Base-by-base conservation (phyloP, 768 basidiomycete species). In the Hypholoma fasciculare region DNA sequence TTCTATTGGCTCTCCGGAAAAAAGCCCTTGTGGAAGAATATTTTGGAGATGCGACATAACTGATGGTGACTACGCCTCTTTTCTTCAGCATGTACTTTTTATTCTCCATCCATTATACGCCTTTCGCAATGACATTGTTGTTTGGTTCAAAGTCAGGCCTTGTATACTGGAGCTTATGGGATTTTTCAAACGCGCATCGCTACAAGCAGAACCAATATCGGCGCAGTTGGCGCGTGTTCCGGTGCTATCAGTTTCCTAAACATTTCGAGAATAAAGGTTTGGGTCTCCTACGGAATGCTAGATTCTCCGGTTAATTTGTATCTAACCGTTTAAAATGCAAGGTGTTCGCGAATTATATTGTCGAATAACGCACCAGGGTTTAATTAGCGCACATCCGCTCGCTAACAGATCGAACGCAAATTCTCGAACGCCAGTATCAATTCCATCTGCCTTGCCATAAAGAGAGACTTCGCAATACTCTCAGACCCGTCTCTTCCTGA, bases 1-100 rank as follows among this genome's bases (percentile, higher is more conserved):
- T 90, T 9, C 69, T 97, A 54, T 78, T 97, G 56, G 82, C 81
- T 26, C 75, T 94, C 61, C 80, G 89, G 68, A 96, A 96, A 75
- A 82, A 87, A 73, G 88, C 88, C 19, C 72, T 96, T 44, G 84
- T 93, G 55, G 88, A 92, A 65, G 93, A 97, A 64, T 82, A 83
- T 63, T 82, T 83, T 59, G 81, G 82, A 17, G 74, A 75, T 54
- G 68, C 68, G 51, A 59, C 71, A 37, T 70, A 66, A 63, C 37
- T 49, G 30, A 11, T 39, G 23, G 23, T 23, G 13, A 30, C n/a
- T 39, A 44, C 39, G 27, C 49, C 30, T 49, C 51, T 20, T 23
- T 26, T 9, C 12, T 16, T 12, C 11, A 27, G 48, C 40, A 42
- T 42, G 40, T 42, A 46, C n/a, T 52, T 20, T 40, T 36, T 30